Evolutionary conservation across 768 basidiomycete species (phyloP).

Genomic region (Amanita muscaria): DNA sequence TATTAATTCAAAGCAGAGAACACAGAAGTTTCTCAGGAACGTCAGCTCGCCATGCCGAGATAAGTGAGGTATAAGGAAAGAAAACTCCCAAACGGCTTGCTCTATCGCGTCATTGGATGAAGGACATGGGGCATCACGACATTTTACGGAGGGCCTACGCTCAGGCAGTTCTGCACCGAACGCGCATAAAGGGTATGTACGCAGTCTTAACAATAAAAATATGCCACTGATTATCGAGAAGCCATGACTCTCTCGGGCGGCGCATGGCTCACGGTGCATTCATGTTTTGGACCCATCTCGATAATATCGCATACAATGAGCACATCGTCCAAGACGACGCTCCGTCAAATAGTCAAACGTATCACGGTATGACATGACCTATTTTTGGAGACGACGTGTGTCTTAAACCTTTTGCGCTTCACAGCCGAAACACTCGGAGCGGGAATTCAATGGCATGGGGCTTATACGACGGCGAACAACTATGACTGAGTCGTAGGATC

Average conservation of each 20-base stretch:
- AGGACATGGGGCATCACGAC: too few species aligned
- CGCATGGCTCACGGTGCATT: conserved; percentile 32
- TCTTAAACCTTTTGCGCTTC: conserved; percentile 1
- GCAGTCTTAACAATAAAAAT: too few species aligned
- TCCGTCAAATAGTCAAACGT: conserved; percentile 5
- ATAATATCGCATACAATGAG: conserved; percentile 23
- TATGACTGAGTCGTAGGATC: conserved; percentile 32
- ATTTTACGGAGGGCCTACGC: too few species aligned
- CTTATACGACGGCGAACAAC: conserved; percentile 27
- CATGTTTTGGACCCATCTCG: conserved; percentile 35
- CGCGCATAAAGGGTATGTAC: too few species aligned
- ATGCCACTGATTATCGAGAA: conserved; percentile 8
- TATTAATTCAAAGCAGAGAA: too few species aligned
- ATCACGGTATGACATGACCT: not conserved
- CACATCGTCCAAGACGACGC: conserved; percentile 26
- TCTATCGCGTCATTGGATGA: too few species aligned
- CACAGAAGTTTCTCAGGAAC: too few species aligned
- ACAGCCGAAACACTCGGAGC: conserved; percentile 26
- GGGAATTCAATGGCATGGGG: conserved; percentile 39
- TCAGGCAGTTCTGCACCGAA: too few species aligned
- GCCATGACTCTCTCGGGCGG: conserved; percentile 37
- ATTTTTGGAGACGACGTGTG: not conserved
- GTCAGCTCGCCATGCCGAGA: too few species aligned
- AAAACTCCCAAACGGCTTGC: too few species aligned
- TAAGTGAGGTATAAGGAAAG: too few species aligned